Evolutionary conservation across 176 grass and related monocot species (phyloP).

Genomic region (Aegilops tauschii): DNA sequence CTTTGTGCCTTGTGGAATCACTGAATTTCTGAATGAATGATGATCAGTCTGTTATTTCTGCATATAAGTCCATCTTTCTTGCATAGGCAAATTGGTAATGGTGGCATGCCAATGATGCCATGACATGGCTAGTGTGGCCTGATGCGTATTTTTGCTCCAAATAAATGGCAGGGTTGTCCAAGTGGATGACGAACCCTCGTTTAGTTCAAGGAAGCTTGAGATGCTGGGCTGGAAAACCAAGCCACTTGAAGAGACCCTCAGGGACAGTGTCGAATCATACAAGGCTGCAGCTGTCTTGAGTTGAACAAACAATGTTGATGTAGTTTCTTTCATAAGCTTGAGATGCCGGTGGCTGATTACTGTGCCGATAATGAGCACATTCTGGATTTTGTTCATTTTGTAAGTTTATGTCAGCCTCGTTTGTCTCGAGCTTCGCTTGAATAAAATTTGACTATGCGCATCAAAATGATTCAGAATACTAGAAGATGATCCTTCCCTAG

Average conservation of each 20-base stretch:
- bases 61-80: neutral
- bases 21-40: neutral
- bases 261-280: conserved; percentile 44
- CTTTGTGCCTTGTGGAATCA: neutral
- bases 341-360: neutral
- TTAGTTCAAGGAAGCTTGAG: conserved; percentile 39
- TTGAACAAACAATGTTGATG: neutral
- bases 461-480: neutral
- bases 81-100: neutral
- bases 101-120: neutral
- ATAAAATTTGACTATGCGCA: neutral
- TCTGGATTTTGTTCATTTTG: neutral
- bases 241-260: conserved; percentile 40
- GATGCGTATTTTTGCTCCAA: neutral
- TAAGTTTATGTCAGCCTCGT: neutral
- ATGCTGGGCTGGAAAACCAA: conserved; percentile 45
- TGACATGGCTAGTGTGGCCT: neutral
- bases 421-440: neutral
- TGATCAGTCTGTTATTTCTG: neutral
- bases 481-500: neutral
- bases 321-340: neutral
- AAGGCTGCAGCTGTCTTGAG: conserved; percentile 8
- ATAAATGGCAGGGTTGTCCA: conserved; percentile 26
- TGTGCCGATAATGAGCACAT: neutral
- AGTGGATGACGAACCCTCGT: conserved; percentile 13